Percentiles rank a stretch among this genome's conserved stretches.
Evolutionary conservation across 78 protist genomes (phyloP).

Genomic region (Cavenderia fasciculata): DNA sequence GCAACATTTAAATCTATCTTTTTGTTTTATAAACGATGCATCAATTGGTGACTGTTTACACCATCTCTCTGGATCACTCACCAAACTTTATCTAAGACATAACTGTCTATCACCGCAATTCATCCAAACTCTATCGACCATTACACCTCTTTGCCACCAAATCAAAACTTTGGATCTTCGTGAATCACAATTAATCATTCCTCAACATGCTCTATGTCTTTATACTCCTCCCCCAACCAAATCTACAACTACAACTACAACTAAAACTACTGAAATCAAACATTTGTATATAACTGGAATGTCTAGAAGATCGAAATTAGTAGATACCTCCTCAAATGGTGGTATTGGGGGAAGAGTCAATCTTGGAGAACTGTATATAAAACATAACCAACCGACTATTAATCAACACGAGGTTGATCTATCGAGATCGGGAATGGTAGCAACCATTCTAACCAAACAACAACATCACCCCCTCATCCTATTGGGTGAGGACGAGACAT

Average conservation of each 20-base stretch:
- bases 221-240: slow-evolving; percentile 12
- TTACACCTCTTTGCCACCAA: background rate
- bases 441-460: slow-evolving; percentile 21
- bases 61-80: slow-evolving; percentile 3
- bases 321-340: background rate
- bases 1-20: slow-evolving; percentile 9
- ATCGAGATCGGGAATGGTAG: slow-evolving; percentile 1
- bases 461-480: slow-evolving; percentile 60
- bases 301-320: background rate
- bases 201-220: background rate
- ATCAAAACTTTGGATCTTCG: slow-evolving; percentile 24
- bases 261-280: background rate
- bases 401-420: background rate
- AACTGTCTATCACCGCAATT: slow-evolving; percentile 28
- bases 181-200: background rate
- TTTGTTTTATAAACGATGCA: slow-evolving; percentile 36
- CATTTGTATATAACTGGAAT: background rate
- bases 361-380: slow-evolving; percentile 10
- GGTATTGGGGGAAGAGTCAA: background rate
- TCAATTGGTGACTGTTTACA: slow-evolving; percentile 29
- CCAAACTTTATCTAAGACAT: slow-evolving; percentile 11
- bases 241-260: background rate
- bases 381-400: background rate
- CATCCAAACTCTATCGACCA: background rate
- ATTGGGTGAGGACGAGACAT: slow-evolving; percentile 68